These are phyloP conservation scores for Xylariaceae sp. DNA, from an alignment of 2,329 filamentous ascomycete species.

Conservation along the genomic window DNA sequence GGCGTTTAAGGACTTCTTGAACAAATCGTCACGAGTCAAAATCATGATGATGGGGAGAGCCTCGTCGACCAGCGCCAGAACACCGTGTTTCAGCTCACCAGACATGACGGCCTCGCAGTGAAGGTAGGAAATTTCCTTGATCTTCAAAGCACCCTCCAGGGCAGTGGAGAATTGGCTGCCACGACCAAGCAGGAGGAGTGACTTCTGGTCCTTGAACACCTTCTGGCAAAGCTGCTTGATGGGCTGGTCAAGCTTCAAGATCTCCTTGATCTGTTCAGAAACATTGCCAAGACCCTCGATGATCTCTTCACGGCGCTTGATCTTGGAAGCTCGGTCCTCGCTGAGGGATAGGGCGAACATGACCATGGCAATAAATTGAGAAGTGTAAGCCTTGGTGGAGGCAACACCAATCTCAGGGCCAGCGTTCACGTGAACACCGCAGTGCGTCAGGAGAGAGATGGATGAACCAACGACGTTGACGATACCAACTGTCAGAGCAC, in stretches of 20 bases:
- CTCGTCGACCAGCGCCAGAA: slow-evolving; percentile 94
- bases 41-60: slow-evolving; percentile 99
- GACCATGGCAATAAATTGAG: slow-evolving; percentile 98
- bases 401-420: slow-evolving; percentile 98
- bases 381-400: slow-evolving; percentile 98
- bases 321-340: slow-evolving; percentile 95
- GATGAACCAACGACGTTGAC: slow-evolving; percentile 98
- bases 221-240: slow-evolving; percentile 94
- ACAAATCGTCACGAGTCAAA: slow-evolving; percentile 89
- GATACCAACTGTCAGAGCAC: slow-evolving; percentile 93
- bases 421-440: slow-evolving; percentile 99
- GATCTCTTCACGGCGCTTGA: slow-evolving; percentile 86
- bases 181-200: slow-evolving; percentile 84
- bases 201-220: slow-evolving; percentile 97
- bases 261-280: slow-evolving; percentile 86
- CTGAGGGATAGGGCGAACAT: slow-evolving; percentile 97
- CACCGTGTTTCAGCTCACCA: slow-evolving; percentile 98
- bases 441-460: slow-evolving; percentile 98
- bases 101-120: slow-evolving; percentile 99
- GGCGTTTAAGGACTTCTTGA: slow-evolving; percentile 98
- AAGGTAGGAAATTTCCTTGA: slow-evolving; percentile 99
- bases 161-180: slow-evolving; percentile 96
- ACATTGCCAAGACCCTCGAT: slow-evolving; percentile 88
- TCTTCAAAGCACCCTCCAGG: slow-evolving; percentile 95
- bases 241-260: slow-evolving; percentile 83